These are phyloP conservation scores for Phylloporus sp. DNA, from an alignment of 768 basidiomycete genomes.

Conservation along the genomic window DNA sequence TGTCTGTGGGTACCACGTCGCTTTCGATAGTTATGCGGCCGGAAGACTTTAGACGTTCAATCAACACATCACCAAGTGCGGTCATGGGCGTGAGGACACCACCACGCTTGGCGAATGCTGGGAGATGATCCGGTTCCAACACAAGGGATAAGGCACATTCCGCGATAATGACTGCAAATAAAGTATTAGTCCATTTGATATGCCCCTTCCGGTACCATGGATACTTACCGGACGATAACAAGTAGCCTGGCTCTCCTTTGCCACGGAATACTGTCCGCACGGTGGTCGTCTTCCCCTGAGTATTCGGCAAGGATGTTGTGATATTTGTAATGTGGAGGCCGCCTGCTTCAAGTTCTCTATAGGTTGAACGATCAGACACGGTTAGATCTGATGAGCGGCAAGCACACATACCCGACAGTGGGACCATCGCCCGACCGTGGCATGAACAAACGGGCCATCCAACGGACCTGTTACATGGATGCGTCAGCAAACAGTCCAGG, in stretches of 20 bases:
- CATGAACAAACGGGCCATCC: conserved; percentile 48
- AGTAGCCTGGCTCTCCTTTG: conserved; percentile 76
- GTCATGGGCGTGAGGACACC: conserved; percentile 83
- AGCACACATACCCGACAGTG: conserved; percentile 48
- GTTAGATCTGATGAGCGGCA: conserved; percentile 3
- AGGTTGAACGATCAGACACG: neutral
- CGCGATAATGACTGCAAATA: conserved; percentile 60
- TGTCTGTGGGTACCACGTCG: conserved; percentile 31
- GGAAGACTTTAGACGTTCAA: conserved; percentile 60
- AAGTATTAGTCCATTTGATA: conserved; percentile 1
- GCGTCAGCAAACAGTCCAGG: neutral
- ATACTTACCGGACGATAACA: conserved; percentile 9
- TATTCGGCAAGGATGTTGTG: conserved; percentile 52
- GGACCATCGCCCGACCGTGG: conserved; percentile 61
- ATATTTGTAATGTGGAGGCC: conserved; percentile 64
- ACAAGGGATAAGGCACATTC: conserved; percentile 76
- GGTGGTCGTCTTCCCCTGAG: conserved; percentile 35
- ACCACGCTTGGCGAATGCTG: conserved; percentile 56
- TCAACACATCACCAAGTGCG: conserved; percentile 74
- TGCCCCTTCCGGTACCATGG: neutral
- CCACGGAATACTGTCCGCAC: conserved; percentile 62
- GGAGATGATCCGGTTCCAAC: conserved; percentile 51
- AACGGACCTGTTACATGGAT: conserved; percentile 39
- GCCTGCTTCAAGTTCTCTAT: conserved; percentile 57
- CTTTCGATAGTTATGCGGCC: conserved; percentile 58